Conservation (phyloP, 805 yeast genomes). For the Phaffomyces thermotolerans region DNA sequence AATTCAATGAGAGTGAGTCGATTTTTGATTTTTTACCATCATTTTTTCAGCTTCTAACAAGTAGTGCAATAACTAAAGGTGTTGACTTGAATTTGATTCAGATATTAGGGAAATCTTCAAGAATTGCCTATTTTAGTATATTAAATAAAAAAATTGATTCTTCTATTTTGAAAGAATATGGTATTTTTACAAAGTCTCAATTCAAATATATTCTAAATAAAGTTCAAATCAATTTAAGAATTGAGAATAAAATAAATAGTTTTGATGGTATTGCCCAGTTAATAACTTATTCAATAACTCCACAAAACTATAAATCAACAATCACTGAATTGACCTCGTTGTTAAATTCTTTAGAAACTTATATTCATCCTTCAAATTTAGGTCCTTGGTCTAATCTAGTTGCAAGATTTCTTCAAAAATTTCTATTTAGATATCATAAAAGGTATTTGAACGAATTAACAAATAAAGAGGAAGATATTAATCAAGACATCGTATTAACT, state of each 20-base stretch:
- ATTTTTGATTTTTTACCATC: slow-evolving; percentile 55
- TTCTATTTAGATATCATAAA: slow-evolving; percentile 53
- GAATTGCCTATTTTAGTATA: slow-evolving; percentile 34
- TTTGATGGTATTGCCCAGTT: slow-evolving; percentile 39
- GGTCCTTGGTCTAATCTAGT: slow-evolving; percentile 82
- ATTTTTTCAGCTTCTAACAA: slow-evolving; percentile 66
- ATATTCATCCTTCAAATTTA: slow-evolving; percentile 86
- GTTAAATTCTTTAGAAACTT: slow-evolving; percentile 67
- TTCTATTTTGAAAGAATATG: slow-evolving; percentile 40
- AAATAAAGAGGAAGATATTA: slow-evolving; percentile 17
- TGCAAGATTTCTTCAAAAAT: slow-evolving; percentile 53
- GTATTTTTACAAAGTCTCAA: slow-evolving; percentile 59
- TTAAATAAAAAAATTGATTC: slow-evolving; percentile 26
- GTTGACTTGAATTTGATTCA: slow-evolving; percentile 61
- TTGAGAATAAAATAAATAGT: slow-evolving; percentile 28
- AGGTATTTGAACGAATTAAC: slow-evolving; percentile 43
- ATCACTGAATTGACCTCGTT: slow-evolving; percentile 46
- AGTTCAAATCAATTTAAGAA: slow-evolving; percentile 33
- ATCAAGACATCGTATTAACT: slow-evolving; percentile 21
- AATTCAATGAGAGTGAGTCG: slow-evolving; percentile 27
- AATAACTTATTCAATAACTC: slow-evolving; percentile 57
- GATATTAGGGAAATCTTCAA: slow-evolving; percentile 54
- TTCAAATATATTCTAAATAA: slow-evolving; percentile 53
- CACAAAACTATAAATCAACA: slow-evolving; percentile 37
- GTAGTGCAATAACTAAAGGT: slow-evolving; percentile 39